These are phyloP conservation scores for Dichotomocladium elegans DNA, from an alignment of 371 early-diverging fungal species.

Conservation along the genomic window DNA sequence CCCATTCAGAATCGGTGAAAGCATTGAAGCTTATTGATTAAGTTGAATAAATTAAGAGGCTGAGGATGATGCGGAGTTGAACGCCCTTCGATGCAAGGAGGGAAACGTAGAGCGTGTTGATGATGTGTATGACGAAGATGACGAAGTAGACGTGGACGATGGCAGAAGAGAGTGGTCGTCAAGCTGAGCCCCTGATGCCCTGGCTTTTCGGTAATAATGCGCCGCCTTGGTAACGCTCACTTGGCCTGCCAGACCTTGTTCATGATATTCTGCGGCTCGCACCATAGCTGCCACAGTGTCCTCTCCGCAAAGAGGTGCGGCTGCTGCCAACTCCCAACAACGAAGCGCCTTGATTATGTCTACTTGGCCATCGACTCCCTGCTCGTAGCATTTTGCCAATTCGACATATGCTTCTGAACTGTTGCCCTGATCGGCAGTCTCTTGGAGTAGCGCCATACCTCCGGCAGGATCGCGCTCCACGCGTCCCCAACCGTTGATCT, in stretches of 20 bases:
- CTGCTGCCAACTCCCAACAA: slow-evolving; percentile 29
- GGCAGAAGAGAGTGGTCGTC: not conserved
- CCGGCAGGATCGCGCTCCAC: slow-evolving; percentile 4
- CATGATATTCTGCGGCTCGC: slow-evolving; percentile 22
- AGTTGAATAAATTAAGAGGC: too few species aligned
- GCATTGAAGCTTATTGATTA: too few species aligned
- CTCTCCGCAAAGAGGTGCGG: too few species aligned
- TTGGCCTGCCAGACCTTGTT: slow-evolving; percentile 17
- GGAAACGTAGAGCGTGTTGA: slow-evolving; percentile 1
- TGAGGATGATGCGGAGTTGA: too few species aligned
- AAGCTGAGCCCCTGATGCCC: not conserved
- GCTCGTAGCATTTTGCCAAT: slow-evolving; percentile 25
- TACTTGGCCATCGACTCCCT: slow-evolving; percentile 19
- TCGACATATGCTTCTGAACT: slow-evolving; percentile 13
- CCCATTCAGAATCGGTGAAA: too few species aligned
- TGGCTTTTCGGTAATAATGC: slow-evolving; percentile 1
- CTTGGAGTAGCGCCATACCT: slow-evolving; percentile 10
- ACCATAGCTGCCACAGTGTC: slow-evolving; percentile 17
- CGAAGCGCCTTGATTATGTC: slow-evolving; percentile 16
- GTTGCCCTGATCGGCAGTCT: slow-evolving; percentile 17
- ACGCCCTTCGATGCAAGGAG: too few species aligned
- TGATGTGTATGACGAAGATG: slow-evolving; percentile 2
- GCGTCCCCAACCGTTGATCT: slow-evolving; percentile 24
- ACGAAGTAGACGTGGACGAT: slow-evolving; percentile 1
- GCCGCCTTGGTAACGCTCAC: not conserved